Conservation (phyloP, 768 basidiomycete genomes). For the Naganishia vaughanmartiniae region DNA sequence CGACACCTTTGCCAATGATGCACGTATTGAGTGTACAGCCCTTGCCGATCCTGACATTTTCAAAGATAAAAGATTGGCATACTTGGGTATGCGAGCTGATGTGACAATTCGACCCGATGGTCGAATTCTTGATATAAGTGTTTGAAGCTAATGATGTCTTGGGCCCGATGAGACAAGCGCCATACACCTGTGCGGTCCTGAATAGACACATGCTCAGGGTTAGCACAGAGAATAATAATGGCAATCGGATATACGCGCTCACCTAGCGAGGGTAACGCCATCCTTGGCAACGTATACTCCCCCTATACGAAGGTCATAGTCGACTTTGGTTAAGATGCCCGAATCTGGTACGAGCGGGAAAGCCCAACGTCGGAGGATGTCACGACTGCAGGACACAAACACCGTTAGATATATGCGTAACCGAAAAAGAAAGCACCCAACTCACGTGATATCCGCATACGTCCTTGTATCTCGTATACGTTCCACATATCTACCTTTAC, state of each 20-base stretch:
- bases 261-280: constrained; percentile 81
- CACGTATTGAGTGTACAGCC: constrained; percentile 64
- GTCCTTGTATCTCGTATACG: constrained; percentile 88
- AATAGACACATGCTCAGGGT: not conserved
- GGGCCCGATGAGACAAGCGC: constrained; percentile 69
- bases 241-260: constrained; percentile 36
- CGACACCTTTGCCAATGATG: constrained; percentile 76
- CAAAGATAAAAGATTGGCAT: constrained; percentile 76
- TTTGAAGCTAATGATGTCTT: constrained; percentile 66
- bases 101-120: constrained; percentile 71
- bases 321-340: constrained; percentile 72
- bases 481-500: constrained; percentile 73
- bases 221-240: not conserved
- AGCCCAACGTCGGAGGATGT: constrained; percentile 87
- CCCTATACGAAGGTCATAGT: constrained; percentile 83
- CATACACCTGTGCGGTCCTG: constrained; percentile 59
- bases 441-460: constrained; percentile 81
- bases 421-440: not conserved
- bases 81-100: constrained; percentile 72
- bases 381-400: constrained; percentile 64
- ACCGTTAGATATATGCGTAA: constrained; percentile 15
- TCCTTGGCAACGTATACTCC: constrained; percentile 85
- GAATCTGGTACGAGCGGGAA: constrained; percentile 94
- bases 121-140: constrained; percentile 67
- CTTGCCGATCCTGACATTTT: constrained; percentile 59